Percentiles rank a stretch among this genome's conserved stretches.
Evolutionary conservation across 768 basidiomycete species (phyloP).

Genomic region (Fibroporia radiculosa): DNA sequence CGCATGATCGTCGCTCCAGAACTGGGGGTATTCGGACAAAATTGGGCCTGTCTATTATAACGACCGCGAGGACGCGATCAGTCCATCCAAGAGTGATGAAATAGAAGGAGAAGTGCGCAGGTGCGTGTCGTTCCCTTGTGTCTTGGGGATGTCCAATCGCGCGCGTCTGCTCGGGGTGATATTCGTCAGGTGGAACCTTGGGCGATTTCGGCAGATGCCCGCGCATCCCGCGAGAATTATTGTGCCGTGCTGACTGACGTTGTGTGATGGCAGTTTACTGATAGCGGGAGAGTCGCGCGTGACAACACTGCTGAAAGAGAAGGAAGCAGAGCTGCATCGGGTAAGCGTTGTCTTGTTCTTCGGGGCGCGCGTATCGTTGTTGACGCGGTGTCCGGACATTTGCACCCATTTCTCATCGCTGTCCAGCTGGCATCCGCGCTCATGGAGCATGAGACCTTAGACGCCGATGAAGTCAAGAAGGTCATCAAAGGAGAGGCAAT

Average conservation of each 20-base stretch:
- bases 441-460: slow-evolving; percentile 92
- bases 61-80: slow-evolving; percentile 62
- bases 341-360: slow-evolving; percentile 22
- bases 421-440: slow-evolving; percentile 79
- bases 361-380: slow-evolving; percentile 4
- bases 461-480: slow-evolving; percentile 75
- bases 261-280: slow-evolving; percentile 39
- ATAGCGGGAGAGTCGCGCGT: slow-evolving; percentile 32
- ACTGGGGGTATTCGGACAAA: slow-evolving; percentile 72
- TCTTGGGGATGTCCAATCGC: too few species aligned
- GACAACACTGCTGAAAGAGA: slow-evolving; percentile 29
- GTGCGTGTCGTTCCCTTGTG: slow-evolving; percentile 37
- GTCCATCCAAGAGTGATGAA: slow-evolving; percentile 67
- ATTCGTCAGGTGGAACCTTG: neutral
- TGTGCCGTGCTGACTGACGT: neutral
- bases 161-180: too few species aligned
- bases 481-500: slow-evolving; percentile 82
- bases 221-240: neutral
- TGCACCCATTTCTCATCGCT: neutral
- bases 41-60: slow-evolving; percentile 81
- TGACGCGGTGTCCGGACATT: slow-evolving; percentile 7
- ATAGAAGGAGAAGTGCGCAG: slow-evolving; percentile 84
- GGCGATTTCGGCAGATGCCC: neutral
- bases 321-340: slow-evolving; percentile 40
- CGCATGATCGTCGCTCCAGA: slow-evolving; percentile 27